phyloP scores from a whole-genome alignment of 2,329 filamentous ascomycete genomes.

The Trichophyton rubrum region DNA sequence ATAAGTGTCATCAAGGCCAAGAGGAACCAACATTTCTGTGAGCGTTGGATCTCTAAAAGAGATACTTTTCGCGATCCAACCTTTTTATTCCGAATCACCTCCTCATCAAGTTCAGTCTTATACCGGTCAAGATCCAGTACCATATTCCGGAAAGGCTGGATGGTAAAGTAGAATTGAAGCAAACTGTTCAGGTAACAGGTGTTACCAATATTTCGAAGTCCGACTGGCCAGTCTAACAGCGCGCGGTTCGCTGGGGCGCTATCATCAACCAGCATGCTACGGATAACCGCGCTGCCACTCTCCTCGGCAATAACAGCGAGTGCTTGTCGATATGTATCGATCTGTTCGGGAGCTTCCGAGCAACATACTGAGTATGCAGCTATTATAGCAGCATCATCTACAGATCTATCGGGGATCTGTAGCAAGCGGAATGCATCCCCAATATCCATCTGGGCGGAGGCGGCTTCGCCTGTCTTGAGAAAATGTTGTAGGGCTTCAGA shows the following conservation, averaged over 20 bases:
- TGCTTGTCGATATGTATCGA: conserved; percentile 36
- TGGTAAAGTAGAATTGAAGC: conserved; percentile 85
- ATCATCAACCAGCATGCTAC: conserved; percentile 23
- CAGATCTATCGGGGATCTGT: conserved; percentile 40
- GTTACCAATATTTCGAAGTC: conserved; percentile 86
- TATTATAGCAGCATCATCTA: conserved; percentile 40
- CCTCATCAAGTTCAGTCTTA: conserved; percentile 54
- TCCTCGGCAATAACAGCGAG: conserved; percentile 36
- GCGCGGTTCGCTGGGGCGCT: conserved; percentile 22
- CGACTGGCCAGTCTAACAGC: conserved; percentile 57
- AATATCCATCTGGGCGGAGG: conserved; percentile 42
- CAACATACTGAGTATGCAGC: conserved; percentile 37
- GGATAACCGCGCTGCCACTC: conserved; percentile 28
- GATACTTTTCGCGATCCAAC: conserved; percentile 63
- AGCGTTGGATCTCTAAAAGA: conserved; percentile 44
- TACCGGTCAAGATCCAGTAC: conserved; percentile 63
- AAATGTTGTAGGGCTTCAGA: conserved; percentile 43
- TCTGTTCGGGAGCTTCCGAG: conserved; percentile 35
- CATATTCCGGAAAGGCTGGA: conserved; percentile 67
- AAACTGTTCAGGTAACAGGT: conserved; percentile 97
- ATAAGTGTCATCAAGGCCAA: conserved; percentile 6
- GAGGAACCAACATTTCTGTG: conserved; percentile 59
- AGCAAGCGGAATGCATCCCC: conserved; percentile 42
- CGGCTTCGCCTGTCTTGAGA: conserved; percentile 40
- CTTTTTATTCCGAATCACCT: conserved; percentile 51